Conservation (phyloP, 2,329 filamentous ascomycete genomes). For the Botrytis byssoidea region DNA sequence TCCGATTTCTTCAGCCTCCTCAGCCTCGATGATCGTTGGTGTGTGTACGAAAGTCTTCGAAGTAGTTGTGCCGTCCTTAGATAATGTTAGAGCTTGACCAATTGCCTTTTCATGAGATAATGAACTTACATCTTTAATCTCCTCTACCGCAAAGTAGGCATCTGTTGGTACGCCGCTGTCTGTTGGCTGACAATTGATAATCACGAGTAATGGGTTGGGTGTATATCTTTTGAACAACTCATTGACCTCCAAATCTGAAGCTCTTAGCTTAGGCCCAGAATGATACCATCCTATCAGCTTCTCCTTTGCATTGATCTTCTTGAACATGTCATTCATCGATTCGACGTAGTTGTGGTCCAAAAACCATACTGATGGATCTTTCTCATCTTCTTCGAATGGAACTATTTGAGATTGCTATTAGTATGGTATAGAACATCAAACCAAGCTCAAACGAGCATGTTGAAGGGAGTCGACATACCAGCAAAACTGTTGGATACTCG, state of each 20-base stretch:
- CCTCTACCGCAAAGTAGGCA: constrained; percentile 97
- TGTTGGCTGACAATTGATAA: constrained; percentile 97
- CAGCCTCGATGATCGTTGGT: constrained; percentile 95
- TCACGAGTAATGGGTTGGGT: constrained; percentile 91
- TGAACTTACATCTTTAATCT: constrained; percentile 91
- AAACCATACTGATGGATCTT: constrained; percentile 98
- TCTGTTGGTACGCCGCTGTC: constrained; percentile 97
- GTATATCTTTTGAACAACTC: constrained; percentile 99
- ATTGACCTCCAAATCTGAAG: constrained; percentile 98
- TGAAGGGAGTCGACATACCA: constrained; percentile 54
- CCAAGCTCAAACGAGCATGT: no score
- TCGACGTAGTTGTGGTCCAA: constrained; percentile 99
- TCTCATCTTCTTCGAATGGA: constrained; percentile 98
- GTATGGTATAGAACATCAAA: constrained; percentile 17
- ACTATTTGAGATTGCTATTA: constrained; percentile 53
- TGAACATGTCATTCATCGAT: constrained; percentile 99
- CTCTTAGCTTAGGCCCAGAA: constrained; percentile 92
- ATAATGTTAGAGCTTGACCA: constrained; percentile 23
- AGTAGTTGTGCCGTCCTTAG: constrained; percentile 91
- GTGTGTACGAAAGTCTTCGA: constrained; percentile 98
- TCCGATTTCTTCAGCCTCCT: constrained; percentile 98
- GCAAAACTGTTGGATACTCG: constrained; percentile 99
- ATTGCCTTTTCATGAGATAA: neutral
- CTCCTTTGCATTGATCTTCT: constrained; percentile 98
- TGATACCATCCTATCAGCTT: constrained; percentile 99